These are phyloP conservation scores for Lentinus polychrous DNA, from an alignment of 1,284 basidiomycete species.

Conservation along the genomic window DNA sequence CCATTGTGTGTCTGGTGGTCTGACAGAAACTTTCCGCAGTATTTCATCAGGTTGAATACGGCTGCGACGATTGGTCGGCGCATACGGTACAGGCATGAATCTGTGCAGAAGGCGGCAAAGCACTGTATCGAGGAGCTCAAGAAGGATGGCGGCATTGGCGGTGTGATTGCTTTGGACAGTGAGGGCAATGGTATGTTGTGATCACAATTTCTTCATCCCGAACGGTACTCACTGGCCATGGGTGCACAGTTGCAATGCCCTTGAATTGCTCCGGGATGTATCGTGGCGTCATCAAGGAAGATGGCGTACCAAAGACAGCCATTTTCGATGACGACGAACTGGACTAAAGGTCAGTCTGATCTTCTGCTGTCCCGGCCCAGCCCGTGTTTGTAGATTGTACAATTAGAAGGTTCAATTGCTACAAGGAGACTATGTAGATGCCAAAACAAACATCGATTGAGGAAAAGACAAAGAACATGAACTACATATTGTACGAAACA, in stretches of 20 bases:
- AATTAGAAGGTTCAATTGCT: no score
- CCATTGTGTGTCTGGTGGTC: neutral
- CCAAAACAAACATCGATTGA: no score
- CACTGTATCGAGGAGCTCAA: slow-evolving; percentile 51
- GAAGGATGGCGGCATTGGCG: slow-evolving; percentile 54
- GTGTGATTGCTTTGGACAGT: slow-evolving; percentile 64
- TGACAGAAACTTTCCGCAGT: slow-evolving; percentile 32
- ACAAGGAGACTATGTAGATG: no score
- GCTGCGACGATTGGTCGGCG: slow-evolving; percentile 61
- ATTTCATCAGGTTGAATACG: slow-evolving; percentile 68
- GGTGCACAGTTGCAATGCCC: slow-evolving; percentile 51
- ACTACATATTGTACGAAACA: no score
- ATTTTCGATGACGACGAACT: slow-evolving; percentile 70
- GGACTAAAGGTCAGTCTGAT: slow-evolving; percentile 14
- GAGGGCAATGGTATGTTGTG: slow-evolving; percentile 43
- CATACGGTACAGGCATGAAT: slow-evolving; percentile 54
- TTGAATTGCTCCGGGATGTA: slow-evolving; percentile 79
- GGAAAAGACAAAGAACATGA: no score
- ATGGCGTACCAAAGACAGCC: slow-evolving; percentile 64
- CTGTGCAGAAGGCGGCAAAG: slow-evolving; percentile 47
- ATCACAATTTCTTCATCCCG: neutral
- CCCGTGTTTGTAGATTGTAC: no score
- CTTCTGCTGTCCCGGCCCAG: no score
- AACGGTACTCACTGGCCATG: neutral
- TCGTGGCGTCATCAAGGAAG: slow-evolving; percentile 61